phyloP scores from a whole-genome alignment of 1,284 basidiomycete genomes.

The Trichosporon asahii region DNA sequence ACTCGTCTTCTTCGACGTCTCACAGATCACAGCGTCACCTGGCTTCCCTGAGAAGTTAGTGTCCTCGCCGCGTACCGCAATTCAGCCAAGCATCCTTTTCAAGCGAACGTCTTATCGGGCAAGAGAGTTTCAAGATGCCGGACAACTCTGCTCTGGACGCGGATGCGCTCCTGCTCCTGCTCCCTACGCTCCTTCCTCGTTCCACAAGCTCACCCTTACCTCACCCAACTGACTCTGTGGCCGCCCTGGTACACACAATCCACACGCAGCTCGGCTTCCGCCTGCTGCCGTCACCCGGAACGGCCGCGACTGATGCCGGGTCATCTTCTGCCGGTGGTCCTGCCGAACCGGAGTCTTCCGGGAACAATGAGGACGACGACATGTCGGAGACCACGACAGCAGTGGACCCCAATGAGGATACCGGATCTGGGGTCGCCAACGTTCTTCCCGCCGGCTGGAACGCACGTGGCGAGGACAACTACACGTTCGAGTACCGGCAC shows the following conservation, averaged over 20 bases:
- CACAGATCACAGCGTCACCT: background rate
- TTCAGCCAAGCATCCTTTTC: background rate
- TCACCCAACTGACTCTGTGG: slow-evolving; percentile 47
- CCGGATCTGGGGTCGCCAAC: background rate
- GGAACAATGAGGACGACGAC: slow-evolving; percentile 30
- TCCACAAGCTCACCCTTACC: slow-evolving; percentile 34
- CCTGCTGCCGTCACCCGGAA: slow-evolving; percentile 22
- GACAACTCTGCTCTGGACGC: background rate
- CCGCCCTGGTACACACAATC: slow-evolving; percentile 51
- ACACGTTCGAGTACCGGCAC: slow-evolving; percentile 52
- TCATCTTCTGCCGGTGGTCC: background rate
- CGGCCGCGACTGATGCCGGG: background rate
- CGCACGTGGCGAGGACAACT: slow-evolving; percentile 42
- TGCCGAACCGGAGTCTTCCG: background rate
- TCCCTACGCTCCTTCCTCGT: background rate
- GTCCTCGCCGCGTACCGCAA: background rate
- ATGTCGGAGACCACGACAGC: slow-evolving; percentile 46
- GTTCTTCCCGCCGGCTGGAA: slow-evolving; percentile 36
- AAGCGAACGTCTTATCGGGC: background rate
- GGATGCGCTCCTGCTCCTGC: background rate
- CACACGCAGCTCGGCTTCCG: slow-evolving; percentile 52
- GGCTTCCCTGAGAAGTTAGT: background rate
- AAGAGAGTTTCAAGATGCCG: background rate
- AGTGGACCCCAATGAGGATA: slow-evolving; percentile 38
- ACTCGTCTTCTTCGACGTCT: background rate